These are phyloP conservation scores for Apiotrichum mycotoxinovorans DNA, from an alignment of 1,284 basidiomycete species.

Conservation along the genomic window DNA sequence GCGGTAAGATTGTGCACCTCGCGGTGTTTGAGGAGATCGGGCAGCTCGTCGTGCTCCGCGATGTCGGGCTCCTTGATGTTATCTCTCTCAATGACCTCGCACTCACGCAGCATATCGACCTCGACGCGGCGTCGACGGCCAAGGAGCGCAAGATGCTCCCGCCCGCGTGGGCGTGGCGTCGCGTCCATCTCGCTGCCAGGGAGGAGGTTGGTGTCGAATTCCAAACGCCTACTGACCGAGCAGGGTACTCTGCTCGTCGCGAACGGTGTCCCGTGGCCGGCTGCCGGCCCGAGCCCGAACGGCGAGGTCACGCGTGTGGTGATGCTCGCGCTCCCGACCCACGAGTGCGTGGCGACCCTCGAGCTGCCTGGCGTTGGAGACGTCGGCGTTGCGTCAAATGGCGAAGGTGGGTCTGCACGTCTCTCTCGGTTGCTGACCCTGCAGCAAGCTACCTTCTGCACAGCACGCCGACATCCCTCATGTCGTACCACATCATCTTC, in stretches of 20 bases:
- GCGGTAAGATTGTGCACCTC: slow-evolving; percentile 35
- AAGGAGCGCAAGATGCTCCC: slow-evolving; percentile 13
- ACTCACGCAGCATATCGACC: slow-evolving; percentile 12
- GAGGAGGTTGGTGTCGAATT: slow-evolving; percentile 22
- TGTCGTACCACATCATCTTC: slow-evolving; percentile 38
- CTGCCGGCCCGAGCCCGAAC: slow-evolving; percentile 36
- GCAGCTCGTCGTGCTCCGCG: slow-evolving; percentile 33
- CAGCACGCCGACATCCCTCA: slow-evolving; percentile 29
- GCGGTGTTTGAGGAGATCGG: slow-evolving; percentile 32
- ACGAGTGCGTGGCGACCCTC: slow-evolving; percentile 27
- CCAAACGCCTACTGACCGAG: background rate
- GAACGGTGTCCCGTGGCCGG: slow-evolving; percentile 41
- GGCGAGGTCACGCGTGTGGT: slow-evolving; percentile 42
- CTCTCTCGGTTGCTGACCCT: background rate
- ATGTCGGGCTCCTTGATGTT: slow-evolving; percentile 40
- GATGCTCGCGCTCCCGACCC: slow-evolving; percentile 19
- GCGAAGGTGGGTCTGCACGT: slow-evolving; percentile 16
- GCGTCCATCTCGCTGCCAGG: slow-evolving; percentile 27
- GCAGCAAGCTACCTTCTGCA: slow-evolving; percentile 35
- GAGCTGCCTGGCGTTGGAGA: slow-evolving; percentile 43
- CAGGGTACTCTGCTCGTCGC: slow-evolving; percentile 28
- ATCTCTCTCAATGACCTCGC: slow-evolving; percentile 26
- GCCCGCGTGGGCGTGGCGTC: slow-evolving; percentile 38
- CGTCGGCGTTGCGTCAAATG: slow-evolving; percentile 25
- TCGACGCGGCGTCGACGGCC: slow-evolving; percentile 2